Conservation (phyloP, 371 early-diverging fungal species). For the Haplosporangium sp. region DNA sequence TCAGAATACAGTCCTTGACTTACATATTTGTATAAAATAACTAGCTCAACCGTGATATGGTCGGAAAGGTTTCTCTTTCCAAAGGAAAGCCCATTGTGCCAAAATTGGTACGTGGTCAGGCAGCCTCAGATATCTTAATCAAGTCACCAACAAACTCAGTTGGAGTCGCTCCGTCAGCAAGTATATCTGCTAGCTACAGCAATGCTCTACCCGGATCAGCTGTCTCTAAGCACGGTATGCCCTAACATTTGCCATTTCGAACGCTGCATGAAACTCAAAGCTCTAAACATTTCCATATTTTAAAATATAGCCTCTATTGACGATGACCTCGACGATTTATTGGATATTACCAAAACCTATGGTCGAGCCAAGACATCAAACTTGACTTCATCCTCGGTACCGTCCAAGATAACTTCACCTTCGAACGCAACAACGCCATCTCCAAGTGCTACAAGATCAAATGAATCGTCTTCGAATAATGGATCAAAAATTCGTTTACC, state of each 20-base stretch:
- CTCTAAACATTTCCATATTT: background rate
- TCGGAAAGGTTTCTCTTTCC: constrained; percentile 45
- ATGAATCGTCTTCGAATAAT: background rate
- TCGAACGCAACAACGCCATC: background rate
- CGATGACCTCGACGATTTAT: constrained; percentile 43
- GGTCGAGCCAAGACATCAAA: constrained; percentile 14
- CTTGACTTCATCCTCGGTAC: background rate
- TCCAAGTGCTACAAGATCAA: background rate
- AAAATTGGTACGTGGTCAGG: constrained; percentile 49
- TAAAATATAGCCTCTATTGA: constrained; percentile 20
- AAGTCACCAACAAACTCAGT: constrained; percentile 13
- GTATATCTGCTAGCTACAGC: constrained; percentile 1
- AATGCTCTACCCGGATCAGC: constrained; percentile 5
- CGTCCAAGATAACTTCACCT: background rate
- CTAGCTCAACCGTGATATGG: constrained; percentile 40
- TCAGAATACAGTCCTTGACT: background rate
- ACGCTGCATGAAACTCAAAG: background rate
- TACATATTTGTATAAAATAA: background rate
- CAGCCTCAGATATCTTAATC: constrained; percentile 41
- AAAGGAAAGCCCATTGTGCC: constrained; percentile 52
- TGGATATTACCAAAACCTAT: constrained; percentile 43
- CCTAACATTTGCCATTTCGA: background rate
- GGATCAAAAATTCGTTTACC: constrained; percentile 25
- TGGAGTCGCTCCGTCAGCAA: background rate
- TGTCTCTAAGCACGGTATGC: constrained; percentile 28